Evolutionary conservation across 352 stramenopile genomes (phyloP).

Genomic region (Phytophthora chlamydospora): DNA sequence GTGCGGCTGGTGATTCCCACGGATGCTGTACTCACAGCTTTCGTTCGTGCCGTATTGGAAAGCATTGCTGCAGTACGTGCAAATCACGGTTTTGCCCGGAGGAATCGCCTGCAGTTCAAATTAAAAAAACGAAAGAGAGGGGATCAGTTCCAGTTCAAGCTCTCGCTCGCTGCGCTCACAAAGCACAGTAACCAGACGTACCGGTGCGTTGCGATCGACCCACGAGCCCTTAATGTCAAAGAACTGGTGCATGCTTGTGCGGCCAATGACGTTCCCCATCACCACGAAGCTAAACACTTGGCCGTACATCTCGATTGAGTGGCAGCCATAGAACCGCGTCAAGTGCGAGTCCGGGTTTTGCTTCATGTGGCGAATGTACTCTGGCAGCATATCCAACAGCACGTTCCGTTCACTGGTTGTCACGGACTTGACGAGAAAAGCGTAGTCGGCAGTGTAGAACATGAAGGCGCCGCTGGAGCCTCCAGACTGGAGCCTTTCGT

Average conservation of each 20-base stretch:
- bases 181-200: slow-evolving; percentile 19
- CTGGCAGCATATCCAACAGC: slow-evolving; percentile 82
- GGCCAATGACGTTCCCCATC: slow-evolving; percentile 90
- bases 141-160: too few relatives aligned
- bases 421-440: slow-evolving; percentile 90
- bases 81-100: slow-evolving; percentile 83
- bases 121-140: background rate
- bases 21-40: slow-evolving; percentile 79
- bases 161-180: too few relatives aligned
- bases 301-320: slow-evolving; percentile 91
- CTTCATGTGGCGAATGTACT: slow-evolving; percentile 86
- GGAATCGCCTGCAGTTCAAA: slow-evolving; percentile 56
- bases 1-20: slow-evolving; percentile 77
- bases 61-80: slow-evolving; percentile 84
- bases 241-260: slow-evolving; percentile 86
- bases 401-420: slow-evolving; percentile 78
- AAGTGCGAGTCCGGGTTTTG: slow-evolving; percentile 79
- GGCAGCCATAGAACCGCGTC: slow-evolving; percentile 90
- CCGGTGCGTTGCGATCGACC: slow-evolving; percentile 85
- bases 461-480: slow-evolving; percentile 91
- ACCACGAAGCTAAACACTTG: slow-evolving; percentile 91
- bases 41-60: slow-evolving; percentile 79
- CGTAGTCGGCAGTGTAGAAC: slow-evolving; percentile 91
- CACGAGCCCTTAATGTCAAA: slow-evolving; percentile 93
- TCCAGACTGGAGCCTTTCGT: slow-evolving; percentile 83